phyloP scores from a whole-genome alignment of 306 rosid genomes.

The Datisca glomerata region DNA sequence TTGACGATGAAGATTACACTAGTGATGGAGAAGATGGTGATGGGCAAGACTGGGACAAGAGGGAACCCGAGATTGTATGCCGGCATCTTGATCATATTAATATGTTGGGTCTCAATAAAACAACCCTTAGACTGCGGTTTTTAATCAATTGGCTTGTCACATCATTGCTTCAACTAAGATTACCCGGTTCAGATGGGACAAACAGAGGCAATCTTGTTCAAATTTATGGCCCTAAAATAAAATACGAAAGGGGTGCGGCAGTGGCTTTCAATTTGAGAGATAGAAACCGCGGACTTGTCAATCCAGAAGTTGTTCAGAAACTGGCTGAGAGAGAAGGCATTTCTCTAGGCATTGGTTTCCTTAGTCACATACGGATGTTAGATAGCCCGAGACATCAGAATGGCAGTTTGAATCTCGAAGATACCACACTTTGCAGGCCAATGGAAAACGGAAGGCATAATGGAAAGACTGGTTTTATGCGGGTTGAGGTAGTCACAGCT shows the following conservation, averaged over 20 bases:
- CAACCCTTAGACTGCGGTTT: slow-evolving; percentile 75
- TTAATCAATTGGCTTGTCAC: slow-evolving; percentile 93
- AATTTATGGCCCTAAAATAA: slow-evolving; percentile 90
- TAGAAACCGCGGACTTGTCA: slow-evolving; percentile 48
- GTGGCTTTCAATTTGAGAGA: slow-evolving; percentile 89
- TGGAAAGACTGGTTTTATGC: slow-evolving; percentile 53
- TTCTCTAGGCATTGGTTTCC: slow-evolving; percentile 78
- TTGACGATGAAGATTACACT: slow-evolving; percentile 60
- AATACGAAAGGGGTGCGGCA: slow-evolving; percentile 94
- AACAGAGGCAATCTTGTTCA: slow-evolving; percentile 47
- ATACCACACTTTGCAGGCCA: slow-evolving; percentile 31
- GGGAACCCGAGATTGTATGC: slow-evolving; percentile 70
- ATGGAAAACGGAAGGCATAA: slow-evolving; percentile 58
- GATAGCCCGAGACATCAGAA: slow-evolving; percentile 46
- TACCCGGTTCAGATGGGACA: slow-evolving; percentile 39
- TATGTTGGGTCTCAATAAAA: slow-evolving; percentile 86
- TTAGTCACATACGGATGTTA: slow-evolving; percentile 62
- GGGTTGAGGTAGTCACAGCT: slow-evolving; percentile 87
- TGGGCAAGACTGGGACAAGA: slow-evolving; percentile 40
- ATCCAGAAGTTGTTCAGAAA: slow-evolving; percentile 87
- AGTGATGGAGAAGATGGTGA: slow-evolving; percentile 76
- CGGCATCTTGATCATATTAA: slow-evolving; percentile 75
- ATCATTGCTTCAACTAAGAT: slow-evolving; percentile 67
- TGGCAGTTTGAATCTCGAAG: slow-evolving; percentile 27
- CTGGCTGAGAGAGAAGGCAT: slow-evolving; percentile 89